Conservation (phyloP, 179 eudicot species). For the Heliamphora pulchella region DNA sequence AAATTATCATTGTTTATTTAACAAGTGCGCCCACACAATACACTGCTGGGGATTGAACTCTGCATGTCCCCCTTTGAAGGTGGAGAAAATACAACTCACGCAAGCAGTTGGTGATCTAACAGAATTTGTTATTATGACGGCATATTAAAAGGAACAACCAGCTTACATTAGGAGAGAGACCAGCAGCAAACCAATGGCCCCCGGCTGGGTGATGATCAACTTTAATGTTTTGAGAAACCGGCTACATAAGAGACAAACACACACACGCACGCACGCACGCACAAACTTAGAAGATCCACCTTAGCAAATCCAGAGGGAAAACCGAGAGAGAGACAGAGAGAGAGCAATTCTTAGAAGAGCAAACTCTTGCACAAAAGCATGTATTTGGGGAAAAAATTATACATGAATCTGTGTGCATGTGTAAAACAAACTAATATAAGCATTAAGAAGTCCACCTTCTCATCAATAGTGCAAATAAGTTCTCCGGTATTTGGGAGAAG, state of each 20-base stretch:
- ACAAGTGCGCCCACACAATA: background rate
- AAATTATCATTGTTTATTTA: background rate
- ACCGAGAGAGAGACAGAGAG: background rate
- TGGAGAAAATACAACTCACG: background rate
- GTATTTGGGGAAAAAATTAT: background rate
- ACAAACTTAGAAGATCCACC: slow-evolving; percentile 1
- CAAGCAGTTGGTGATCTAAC: background rate
- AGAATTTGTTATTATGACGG: background rate
- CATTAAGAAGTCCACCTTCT: background rate
- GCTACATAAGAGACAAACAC: slow-evolving; percentile 31
- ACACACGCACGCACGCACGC: background rate
- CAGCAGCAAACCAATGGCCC: slow-evolving; percentile 99
- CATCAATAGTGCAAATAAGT: background rate
- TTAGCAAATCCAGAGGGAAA: background rate
- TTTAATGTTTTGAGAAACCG: slow-evolving; percentile 65
- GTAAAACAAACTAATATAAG: background rate
- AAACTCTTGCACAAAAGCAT: background rate
- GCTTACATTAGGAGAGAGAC: slow-evolving; percentile 97
- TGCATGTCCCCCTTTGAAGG: background rate
- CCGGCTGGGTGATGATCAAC: slow-evolving; percentile 99
- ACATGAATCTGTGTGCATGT: no score
- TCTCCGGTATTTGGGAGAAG: background rate
- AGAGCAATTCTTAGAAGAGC: background rate
- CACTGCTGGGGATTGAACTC: background rate
- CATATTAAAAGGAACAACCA: background rate